Evolutionary conservation across 495 filamentous ascomycete genomes (phyloP).

Genomic region (Penicillium longicatenatum): DNA sequence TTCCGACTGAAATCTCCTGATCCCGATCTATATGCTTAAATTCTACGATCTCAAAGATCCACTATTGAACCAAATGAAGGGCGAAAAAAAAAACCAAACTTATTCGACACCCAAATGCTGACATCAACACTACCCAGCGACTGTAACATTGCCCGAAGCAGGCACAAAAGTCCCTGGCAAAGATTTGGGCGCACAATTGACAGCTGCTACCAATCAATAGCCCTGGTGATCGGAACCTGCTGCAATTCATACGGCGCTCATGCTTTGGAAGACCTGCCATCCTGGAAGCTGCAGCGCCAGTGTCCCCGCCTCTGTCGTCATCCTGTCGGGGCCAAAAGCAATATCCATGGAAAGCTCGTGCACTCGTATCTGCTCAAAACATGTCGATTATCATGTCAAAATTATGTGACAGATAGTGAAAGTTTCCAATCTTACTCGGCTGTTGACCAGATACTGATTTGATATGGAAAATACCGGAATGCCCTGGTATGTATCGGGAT

Average conservation of each 20-base stretch:
- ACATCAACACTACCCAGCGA: constrained; percentile 31
- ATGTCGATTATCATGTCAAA: background rate
- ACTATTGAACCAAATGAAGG: background rate
- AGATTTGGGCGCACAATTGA: background rate
- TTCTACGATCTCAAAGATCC: background rate
- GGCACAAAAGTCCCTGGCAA: constrained; percentile 6
- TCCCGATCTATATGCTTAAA: background rate
- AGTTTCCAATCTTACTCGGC: no score
- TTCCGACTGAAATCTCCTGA: background rate
- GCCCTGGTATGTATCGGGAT: background rate
- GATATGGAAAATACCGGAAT: background rate
- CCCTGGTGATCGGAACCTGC: background rate
- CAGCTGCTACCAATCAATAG: constrained; percentile 5
- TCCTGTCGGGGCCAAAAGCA: constrained; percentile 13
- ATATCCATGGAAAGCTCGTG: background rate
- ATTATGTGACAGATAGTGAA: no score
- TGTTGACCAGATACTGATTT: no score
- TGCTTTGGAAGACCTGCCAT: background rate
- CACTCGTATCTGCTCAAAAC: background rate
- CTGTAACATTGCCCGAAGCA: constrained; percentile 30
- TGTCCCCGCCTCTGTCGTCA: constrained; percentile 31
- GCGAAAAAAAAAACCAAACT: background rate
- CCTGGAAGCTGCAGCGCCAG: constrained; percentile 12
- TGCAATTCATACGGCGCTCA: background rate
- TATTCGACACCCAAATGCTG: constrained; percentile 14